These are phyloP conservation scores for Flaveria linearis DNA, from an alignment of 129 eudicot species.

Conservation along the genomic window DNA sequence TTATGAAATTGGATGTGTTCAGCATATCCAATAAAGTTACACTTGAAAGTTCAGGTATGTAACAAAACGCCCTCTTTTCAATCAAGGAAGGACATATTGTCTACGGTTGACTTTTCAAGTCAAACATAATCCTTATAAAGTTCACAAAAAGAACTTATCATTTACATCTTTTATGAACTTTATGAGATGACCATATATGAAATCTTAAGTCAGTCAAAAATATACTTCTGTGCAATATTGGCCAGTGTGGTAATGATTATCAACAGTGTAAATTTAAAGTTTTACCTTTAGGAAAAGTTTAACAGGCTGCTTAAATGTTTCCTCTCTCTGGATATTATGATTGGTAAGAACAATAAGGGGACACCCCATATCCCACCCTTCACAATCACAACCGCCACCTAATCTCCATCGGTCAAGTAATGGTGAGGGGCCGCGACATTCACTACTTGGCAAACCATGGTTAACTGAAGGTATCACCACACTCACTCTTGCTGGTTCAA, in stretches of 20 bases:
- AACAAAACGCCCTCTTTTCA: not conserved
- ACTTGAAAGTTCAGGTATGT: not conserved
- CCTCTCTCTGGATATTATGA: constrained; percentile 37
- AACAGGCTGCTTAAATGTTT: constrained; percentile 44
- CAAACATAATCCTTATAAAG: constrained; percentile 12
- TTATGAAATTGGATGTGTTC: not conserved
- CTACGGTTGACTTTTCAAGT: constrained; percentile 3
- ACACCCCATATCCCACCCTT: constrained; percentile 97
- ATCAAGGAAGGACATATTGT: not conserved
- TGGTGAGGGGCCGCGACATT: constrained; percentile 71
- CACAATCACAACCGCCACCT: constrained; percentile 96
- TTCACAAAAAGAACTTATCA: not conserved
- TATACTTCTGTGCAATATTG: not conserved
- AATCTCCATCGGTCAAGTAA: constrained; percentile 79
- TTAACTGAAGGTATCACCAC: constrained; percentile 77
- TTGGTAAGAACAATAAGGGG: constrained; percentile 73
- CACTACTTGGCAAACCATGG: constrained; percentile 66
- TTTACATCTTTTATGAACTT: not conserved
- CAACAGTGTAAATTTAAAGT: constrained; percentile 1
- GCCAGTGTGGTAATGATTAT: not conserved
- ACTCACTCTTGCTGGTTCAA: constrained; percentile 44
- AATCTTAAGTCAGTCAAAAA: not conserved
- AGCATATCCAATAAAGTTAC: not conserved
- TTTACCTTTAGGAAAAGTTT: constrained; percentile 70
- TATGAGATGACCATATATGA: not conserved